Base-by-base conservation (phyloP, 164 flowering plant genomes). In the Magnolia sinica region DNA sequence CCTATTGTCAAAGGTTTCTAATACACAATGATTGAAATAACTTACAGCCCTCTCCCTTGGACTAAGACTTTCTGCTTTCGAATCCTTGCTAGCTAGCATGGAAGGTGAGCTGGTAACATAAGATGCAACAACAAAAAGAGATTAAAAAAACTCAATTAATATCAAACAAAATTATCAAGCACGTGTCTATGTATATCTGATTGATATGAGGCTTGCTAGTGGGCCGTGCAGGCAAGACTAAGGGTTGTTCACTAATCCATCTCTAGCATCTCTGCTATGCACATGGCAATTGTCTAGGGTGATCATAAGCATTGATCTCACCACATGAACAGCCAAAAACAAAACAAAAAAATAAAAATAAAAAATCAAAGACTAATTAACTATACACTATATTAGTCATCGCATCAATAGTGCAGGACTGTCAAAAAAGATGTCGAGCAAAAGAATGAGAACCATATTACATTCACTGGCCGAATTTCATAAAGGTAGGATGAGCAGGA, bases 21-120 rank as follows among this genome's bases (percentile, higher is more conserved):
- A 31, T 18, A 19, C 19, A 55, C 29, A 19, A 29, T 52, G 66
- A 6, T n/a, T 5, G 55, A 75, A 51, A 78, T 76, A 79, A 90
- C 99, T 90, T 87, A 93, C 99, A 80, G 97, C 98, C 74, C 99
- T 90, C 87, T 94, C 98, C 80, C 90, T 86, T 71, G 97, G 95
- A 85, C 97, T 96, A n/a, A 93, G 89, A 80, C 90, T 88, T 74
- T 86, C 94, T 72, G 83, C 85, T 80, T 86, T 91, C 4, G 94
- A 68, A 70, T 90, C 94, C 76, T 82, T 88, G 22, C 87, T 87
- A 64, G 58, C 71, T 50, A 76, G 77, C 77, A 84, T 50, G 79
- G 93, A 87, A 76, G 92, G 91, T 52, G 93, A 92, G 74, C 95
- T 91, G 85, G 71, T 27, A 73, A 81, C 73, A 71, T 45, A 75